Percentiles rank a stretch among this genome's conserved stretches.
These are phyloP conservation scores for Senna siamea DNA, from an alignment of 306 rosid species.

Conservation along the genomic window DNA sequence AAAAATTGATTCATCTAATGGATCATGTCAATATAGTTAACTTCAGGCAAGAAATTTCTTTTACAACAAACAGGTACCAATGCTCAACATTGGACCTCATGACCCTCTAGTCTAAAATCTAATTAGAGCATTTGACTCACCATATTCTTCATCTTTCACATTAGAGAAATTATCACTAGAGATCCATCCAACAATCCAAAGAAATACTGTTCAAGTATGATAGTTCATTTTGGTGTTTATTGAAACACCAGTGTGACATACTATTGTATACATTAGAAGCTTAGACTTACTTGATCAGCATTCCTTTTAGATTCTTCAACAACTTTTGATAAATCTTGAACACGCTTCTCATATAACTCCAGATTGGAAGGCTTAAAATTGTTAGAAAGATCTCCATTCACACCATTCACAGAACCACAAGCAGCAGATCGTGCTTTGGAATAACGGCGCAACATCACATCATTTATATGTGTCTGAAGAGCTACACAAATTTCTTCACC, in stretches of 20 bases:
- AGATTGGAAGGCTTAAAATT: conserved; percentile 56
- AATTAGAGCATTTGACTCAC: not conserved
- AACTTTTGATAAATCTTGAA: conserved; percentile 75
- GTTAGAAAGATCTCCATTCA: conserved; percentile 62
- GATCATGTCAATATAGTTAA: not conserved
- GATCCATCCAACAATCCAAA: not conserved
- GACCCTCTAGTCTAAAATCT: not conserved
- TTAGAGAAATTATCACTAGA: conserved; percentile 5
- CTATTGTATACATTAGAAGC: not conserved
- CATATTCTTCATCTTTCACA: conserved; percentile 7
- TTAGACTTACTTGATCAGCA: conserved; percentile 71
- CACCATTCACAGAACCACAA: conserved; percentile 54
- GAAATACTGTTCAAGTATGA: not conserved
- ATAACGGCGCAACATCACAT: conserved; percentile 89
- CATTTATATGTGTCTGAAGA: conserved; percentile 94
- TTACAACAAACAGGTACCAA: not conserved
- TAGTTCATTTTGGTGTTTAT: conserved; percentile 1
- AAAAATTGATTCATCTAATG: conserved; percentile 13
- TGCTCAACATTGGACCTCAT: conserved; percentile 1
- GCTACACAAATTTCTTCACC: conserved; percentile 99
- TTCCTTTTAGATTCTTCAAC: conserved; percentile 82
- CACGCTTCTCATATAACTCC: conserved; percentile 66
- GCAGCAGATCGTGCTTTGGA: conserved; percentile 74
- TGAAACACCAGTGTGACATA: conserved; percentile 9
- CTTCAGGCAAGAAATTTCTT: not conserved